Conservation (phyloP, 257 asterid genomes). For the Anisodus acutangulus region DNA sequence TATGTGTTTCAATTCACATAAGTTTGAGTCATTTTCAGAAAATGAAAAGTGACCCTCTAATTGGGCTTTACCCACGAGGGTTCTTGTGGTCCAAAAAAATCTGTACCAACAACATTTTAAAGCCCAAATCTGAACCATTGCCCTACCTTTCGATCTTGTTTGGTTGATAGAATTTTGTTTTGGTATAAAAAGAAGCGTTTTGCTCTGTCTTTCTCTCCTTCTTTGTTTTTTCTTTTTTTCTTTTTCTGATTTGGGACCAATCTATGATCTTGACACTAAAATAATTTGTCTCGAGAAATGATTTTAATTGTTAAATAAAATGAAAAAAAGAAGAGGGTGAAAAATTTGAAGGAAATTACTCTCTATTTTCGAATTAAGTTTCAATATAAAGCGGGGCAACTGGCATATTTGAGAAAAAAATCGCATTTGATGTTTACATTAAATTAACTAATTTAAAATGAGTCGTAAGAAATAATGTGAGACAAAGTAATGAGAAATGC, state of each 20-base stretch:
- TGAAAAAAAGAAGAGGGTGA: not conserved
- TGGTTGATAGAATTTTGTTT: not conserved
- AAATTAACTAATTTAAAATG: too few species aligned
- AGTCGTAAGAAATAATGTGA: not conserved
- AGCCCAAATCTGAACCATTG: conserved; percentile 24
- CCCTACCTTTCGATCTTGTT: conserved; percentile 17
- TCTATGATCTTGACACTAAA: not conserved
- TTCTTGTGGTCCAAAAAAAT: conserved; percentile 16
- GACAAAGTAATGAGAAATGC: too few species aligned
- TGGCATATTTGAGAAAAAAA: too few species aligned
- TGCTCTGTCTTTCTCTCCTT: not conserved
- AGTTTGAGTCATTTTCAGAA: conserved; percentile 25
- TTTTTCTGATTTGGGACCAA: conserved; percentile 21
- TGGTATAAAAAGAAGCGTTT: not conserved
- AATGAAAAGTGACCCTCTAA: conserved; percentile 10
- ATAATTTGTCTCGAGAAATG: not conserved
- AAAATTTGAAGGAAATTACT: not conserved
- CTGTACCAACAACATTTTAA: not conserved
- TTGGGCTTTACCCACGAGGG: not conserved
- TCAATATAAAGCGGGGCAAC: too few species aligned
- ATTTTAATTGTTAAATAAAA: not conserved
- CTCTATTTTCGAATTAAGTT: not conserved
- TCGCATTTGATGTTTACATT: too few species aligned
- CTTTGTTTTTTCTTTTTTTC: not conserved
- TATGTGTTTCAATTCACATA: not conserved